phyloP scores from a whole-genome alignment of 176 grass and related monocot species.

The Tillandsia fasciculata region DNA sequence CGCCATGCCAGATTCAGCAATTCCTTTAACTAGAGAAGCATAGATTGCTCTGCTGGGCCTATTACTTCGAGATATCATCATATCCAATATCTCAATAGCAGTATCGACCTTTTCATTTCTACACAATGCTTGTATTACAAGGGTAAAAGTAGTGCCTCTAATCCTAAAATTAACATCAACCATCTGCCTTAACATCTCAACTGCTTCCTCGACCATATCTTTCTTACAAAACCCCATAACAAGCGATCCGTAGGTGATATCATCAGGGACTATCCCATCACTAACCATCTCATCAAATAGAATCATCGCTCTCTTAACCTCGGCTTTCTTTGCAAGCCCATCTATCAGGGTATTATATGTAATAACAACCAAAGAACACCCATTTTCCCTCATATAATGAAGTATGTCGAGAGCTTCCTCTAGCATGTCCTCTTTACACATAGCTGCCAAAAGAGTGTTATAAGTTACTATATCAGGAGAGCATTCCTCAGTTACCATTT shows the following conservation, averaged over 20 bases:
- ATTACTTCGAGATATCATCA: constrained; percentile 37
- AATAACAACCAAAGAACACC: constrained; percentile 42
- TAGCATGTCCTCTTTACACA: constrained; percentile 49
- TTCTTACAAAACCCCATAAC: constrained; percentile 67
- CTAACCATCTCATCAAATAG: constrained; percentile 55
- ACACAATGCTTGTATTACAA: constrained; percentile 53
- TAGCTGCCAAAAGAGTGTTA: constrained; percentile 60
- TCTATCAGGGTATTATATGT: constrained; percentile 74
- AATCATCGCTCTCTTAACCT: constrained; percentile 38
- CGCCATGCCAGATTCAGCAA: constrained; percentile 39
- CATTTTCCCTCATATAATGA: constrained; percentile 40
- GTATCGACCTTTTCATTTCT: constrained; percentile 40
- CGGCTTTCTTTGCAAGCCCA: constrained; percentile 53
- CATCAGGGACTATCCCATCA: constrained; percentile 50
- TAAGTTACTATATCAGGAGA: constrained; percentile 68
- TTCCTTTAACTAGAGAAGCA: constrained; percentile 38
- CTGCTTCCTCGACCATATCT: constrained; percentile 39
- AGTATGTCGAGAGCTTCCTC: constrained; percentile 49
- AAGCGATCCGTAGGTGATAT: constrained; percentile 57
- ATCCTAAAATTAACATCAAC: constrained; percentile 44
- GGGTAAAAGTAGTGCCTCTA: constrained; percentile 52
- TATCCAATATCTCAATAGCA: constrained; percentile 39
- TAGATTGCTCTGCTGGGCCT: constrained; percentile 33
- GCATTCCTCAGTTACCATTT: constrained; percentile 44
- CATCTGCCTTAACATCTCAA: constrained; percentile 42